phyloP scores from a whole-genome alignment of 345 rosid species.

The Acer saccharum region DNA sequence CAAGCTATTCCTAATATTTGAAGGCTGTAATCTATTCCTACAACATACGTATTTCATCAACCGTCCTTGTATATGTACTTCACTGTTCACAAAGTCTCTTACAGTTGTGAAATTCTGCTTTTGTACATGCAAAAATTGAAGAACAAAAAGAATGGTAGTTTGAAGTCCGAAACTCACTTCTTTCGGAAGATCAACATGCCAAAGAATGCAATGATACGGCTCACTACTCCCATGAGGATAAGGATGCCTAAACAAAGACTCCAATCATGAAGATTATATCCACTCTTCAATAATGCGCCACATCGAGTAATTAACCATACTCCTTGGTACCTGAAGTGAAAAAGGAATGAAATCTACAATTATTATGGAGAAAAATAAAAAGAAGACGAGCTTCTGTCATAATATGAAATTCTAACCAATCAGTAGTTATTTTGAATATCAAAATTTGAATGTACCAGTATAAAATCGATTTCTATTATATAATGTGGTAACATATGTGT shows the following conservation, averaged over 20 bases:
- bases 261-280: slow-evolving; percentile 69
- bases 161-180: slow-evolving; percentile 42
- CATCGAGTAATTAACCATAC: slow-evolving; percentile 93
- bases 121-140: slow-evolving; percentile 3
- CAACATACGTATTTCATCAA: neutral
- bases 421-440: neutral
- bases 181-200: slow-evolving; percentile 70
- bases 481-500: too few species aligned
- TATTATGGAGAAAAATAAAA: neutral
- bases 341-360: neutral
- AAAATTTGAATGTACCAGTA: neutral
- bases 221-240: slow-evolving; percentile 45
- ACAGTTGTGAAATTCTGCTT: neutral
- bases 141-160: neutral
- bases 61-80: too few species aligned
- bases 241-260: slow-evolving; percentile 60
- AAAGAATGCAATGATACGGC: slow-evolving; percentile 57
- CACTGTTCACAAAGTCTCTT: neutral
- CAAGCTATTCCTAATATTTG: neutral
- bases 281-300: slow-evolving; percentile 53
- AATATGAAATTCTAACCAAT: neutral
- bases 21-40: neutral
- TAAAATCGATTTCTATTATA: too few species aligned
- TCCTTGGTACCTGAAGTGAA: slow-evolving; percentile 67
- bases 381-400: neutral